Conservation (phyloP, 1,139 yeast species). For the Yamadazyma dendronema region DNA sequence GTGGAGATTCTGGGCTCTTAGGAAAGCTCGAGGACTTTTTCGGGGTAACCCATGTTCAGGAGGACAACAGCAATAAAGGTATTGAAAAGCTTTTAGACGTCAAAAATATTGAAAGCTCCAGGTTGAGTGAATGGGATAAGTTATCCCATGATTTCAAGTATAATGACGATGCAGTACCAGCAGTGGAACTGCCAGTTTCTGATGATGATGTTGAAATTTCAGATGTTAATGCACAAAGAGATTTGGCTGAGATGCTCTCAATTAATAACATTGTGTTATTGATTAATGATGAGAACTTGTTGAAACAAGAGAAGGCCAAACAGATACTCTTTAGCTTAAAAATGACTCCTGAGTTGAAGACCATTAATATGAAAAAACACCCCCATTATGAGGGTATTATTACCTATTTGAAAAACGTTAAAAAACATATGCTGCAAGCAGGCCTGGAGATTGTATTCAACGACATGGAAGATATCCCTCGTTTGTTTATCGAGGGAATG, state of each 20-base stretch:
- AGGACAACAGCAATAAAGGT: not conserved
- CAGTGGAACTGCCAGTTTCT: not conserved
- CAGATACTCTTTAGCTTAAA: slow-evolving; percentile 22
- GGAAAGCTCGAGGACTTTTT: not conserved
- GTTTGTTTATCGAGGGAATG: slow-evolving; percentile 32
- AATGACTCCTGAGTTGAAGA: slow-evolving; percentile 33
- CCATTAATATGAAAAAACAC: slow-evolving; percentile 29
- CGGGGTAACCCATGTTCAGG: not conserved
- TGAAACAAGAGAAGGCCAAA: slow-evolving; percentile 21
- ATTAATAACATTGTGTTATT: slow-evolving; percentile 27
- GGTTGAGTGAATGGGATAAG: slow-evolving; percentile 16
- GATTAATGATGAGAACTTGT: slow-evolving; percentile 18
- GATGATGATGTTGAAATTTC: not conserved
- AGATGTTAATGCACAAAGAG: slow-evolving; percentile 15
- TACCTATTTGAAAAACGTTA: slow-evolving; percentile 23
- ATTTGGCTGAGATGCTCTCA: slow-evolving; percentile 30
- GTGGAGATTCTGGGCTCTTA: too few relatives aligned
- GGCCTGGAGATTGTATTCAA: slow-evolving; percentile 4
- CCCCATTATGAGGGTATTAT: slow-evolving; percentile 28
- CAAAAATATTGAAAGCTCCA: slow-evolving; percentile 13
- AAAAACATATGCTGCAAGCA: slow-evolving; percentile 4
- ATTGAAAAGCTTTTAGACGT: slow-evolving; percentile 11
- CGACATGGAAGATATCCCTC: slow-evolving; percentile 23
- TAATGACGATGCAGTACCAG: not conserved
- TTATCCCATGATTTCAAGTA: slow-evolving; percentile 8